phyloP scores from a whole-genome alignment of 345 rosid genomes.

The Populus davidiana region DNA sequence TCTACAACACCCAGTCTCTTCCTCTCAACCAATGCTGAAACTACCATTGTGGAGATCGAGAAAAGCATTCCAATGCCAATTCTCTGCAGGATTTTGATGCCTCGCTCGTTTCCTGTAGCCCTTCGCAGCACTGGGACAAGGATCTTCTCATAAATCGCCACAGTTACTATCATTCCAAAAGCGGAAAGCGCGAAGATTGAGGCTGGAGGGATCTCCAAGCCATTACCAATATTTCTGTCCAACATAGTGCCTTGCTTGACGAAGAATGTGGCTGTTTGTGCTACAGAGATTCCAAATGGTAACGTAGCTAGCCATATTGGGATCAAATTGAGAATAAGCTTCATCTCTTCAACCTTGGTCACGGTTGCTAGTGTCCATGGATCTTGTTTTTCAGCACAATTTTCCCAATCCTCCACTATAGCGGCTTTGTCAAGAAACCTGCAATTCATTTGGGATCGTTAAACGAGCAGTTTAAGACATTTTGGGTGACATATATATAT shows the following conservation, averaged over 20 bases:
- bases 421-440: constrained; percentile 97
- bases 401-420: constrained; percentile 39
- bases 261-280: constrained; percentile 82
- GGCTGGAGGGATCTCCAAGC: constrained; percentile 59
- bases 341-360: constrained; percentile 80
- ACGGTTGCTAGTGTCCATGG: constrained; percentile 79
- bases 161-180: constrained; percentile 54
- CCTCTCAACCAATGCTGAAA: constrained; percentile 73
- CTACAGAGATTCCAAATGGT: constrained; percentile 71
- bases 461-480: background rate
- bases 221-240: constrained; percentile 41
- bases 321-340: constrained; percentile 78
- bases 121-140: constrained; percentile 47
- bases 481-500: background rate
- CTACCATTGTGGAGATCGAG: constrained; percentile 58
- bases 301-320: constrained; percentile 81
- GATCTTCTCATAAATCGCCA: constrained; percentile 50
- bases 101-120: constrained; percentile 60
- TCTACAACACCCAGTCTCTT: constrained; percentile 37
- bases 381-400: constrained; percentile 40
- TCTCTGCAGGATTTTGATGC: constrained; percentile 80
- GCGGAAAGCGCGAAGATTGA: constrained; percentile 49
- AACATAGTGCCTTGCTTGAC: constrained; percentile 69
- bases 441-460: constrained; percentile 7
- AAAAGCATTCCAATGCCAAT: constrained; percentile 85